phyloP scores from a whole-genome alignment of 192 early-diverging fungal genomes.

The Coemansia sp. region DNA sequence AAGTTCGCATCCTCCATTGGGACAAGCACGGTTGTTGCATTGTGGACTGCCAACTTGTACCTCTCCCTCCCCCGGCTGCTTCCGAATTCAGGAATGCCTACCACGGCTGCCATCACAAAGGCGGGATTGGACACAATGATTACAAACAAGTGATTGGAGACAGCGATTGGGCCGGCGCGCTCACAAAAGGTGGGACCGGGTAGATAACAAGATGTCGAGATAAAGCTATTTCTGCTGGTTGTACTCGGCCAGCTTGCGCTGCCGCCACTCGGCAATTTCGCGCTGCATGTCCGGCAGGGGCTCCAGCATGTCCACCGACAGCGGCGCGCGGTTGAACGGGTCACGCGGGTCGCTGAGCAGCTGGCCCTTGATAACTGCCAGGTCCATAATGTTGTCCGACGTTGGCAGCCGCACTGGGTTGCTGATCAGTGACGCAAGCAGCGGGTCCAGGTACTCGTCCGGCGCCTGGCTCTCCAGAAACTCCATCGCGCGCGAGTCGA shows the following conservation, averaged over 20 bases:
- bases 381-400: constrained; percentile 73
- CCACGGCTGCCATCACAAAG: too few relatives aligned
- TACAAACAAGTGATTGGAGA: too few relatives aligned
- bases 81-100: too few relatives aligned
- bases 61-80: too few relatives aligned
- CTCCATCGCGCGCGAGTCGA: constrained; percentile 60
- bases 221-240: too few relatives aligned
- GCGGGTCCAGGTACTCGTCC: constrained; percentile 85
- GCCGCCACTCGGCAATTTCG: constrained; percentile 38
- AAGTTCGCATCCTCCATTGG: too few relatives aligned
- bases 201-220: too few relatives aligned
- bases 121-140: too few relatives aligned
- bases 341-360: constrained; percentile 82
- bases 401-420: constrained; percentile 91
- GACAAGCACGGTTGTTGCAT: too few relatives aligned
- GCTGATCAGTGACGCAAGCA: constrained; percentile 82
- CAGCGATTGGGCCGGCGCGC: too few relatives aligned
- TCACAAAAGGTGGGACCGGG: too few relatives aligned
- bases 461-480: constrained; percentile 79
- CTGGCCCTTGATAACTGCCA: constrained; percentile 82
- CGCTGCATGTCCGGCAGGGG: constrained; percentile 61
- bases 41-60: too few relatives aligned
- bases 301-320: constrained; percentile 80
- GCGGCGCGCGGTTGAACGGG: constrained; percentile 88
- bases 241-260: constrained; percentile 21